Percentiles rank a stretch among this genome's conserved stretches.
These are phyloP conservation scores for Solanum gracilifrons DNA, from an alignment of 257 asterid species.

Conservation along the genomic window DNA sequence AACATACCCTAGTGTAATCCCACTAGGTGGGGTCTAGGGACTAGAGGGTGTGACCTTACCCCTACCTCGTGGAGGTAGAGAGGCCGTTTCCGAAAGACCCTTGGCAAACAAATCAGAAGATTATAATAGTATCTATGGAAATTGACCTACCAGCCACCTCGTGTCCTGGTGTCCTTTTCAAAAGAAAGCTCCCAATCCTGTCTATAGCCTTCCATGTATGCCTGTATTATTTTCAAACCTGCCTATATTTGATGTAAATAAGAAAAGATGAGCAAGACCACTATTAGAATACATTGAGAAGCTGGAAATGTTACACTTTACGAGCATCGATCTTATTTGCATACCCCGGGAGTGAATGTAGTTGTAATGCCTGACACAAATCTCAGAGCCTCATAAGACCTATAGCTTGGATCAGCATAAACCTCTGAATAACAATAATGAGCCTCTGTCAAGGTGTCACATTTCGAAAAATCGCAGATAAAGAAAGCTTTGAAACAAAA, in stretches of 20 bases:
- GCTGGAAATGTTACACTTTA: background rate
- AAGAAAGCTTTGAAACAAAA: background rate
- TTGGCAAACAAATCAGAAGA: background rate
- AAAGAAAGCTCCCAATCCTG: conserved; percentile 95
- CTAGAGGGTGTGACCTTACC: background rate
- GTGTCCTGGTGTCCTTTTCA: conserved; percentile 86
- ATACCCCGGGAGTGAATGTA: conserved; percentile 83
- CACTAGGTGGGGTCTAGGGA: background rate
- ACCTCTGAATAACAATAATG: conserved; percentile 47
- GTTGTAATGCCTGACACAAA: conserved; percentile 77
- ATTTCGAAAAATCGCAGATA: background rate
- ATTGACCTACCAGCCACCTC: conserved; percentile 84
- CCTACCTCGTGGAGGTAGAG: background rate
- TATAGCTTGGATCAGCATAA: conserved; percentile 83
- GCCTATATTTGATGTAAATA: conserved; percentile 29
- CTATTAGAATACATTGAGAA: background rate
- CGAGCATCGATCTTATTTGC: background rate
- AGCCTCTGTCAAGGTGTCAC: background rate
- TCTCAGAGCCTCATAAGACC: conserved; percentile 63
- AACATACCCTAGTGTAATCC: background rate
- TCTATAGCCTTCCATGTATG: conserved; percentile 80
- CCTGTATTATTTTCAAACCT: conserved; percentile 70
- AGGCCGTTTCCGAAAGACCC: background rate
- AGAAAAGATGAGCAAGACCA: background rate
- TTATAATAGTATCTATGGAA: background rate